These are phyloP conservation scores for Fusarium penzigii DNA, from an alignment of 2,329 filamentous ascomycete species.

Conservation along the genomic window DNA sequence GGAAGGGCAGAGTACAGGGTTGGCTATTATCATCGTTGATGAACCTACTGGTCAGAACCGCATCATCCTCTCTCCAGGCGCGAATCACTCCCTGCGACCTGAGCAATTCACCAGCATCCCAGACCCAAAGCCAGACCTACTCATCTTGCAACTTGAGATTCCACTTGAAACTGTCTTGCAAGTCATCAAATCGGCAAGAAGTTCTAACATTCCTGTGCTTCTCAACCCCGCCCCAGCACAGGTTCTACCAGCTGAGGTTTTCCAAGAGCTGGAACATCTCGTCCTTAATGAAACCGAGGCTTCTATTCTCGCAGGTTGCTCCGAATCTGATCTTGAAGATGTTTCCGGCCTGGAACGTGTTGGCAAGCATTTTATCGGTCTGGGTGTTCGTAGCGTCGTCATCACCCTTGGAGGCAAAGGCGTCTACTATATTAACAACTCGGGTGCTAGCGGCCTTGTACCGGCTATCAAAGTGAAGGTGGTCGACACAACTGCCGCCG, in stretches of 20 bases:
- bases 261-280: slow-evolving; percentile 61
- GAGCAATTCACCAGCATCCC: slow-evolving; percentile 23
- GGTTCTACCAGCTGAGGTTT: slow-evolving; percentile 58
- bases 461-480: slow-evolving; percentile 51
- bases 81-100: slow-evolving; percentile 40
- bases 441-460: slow-evolving; percentile 42
- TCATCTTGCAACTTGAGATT: slow-evolving; percentile 63
- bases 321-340: slow-evolving; percentile 35
- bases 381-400: slow-evolving; percentile 64
- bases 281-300: slow-evolving; percentile 77
- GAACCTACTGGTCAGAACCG: slow-evolving; percentile 56
- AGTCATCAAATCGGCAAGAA: slow-evolving; percentile 45
- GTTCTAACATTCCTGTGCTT: slow-evolving; percentile 52
- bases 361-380: slow-evolving; percentile 54
- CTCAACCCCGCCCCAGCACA: slow-evolving; percentile 72
- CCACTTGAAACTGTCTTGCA: slow-evolving; percentile 54
- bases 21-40: slow-evolving; percentile 61
- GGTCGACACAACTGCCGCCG: slow-evolving; percentile 73
- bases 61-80: slow-evolving; percentile 57
- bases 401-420: slow-evolving; percentile 69
- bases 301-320: slow-evolving; percentile 55
- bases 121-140: slow-evolving; percentile 48
- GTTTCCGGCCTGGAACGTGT: slow-evolving; percentile 38
- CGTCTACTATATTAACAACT: slow-evolving; percentile 49
- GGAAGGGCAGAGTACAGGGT: slow-evolving; percentile 49